A percentile compares a stretch with the other conserved stretches of the same genome.
phyloP scores from a whole-genome alignment of 1,139 yeast genomes.

The Protomyces macrosporus region DNA sequence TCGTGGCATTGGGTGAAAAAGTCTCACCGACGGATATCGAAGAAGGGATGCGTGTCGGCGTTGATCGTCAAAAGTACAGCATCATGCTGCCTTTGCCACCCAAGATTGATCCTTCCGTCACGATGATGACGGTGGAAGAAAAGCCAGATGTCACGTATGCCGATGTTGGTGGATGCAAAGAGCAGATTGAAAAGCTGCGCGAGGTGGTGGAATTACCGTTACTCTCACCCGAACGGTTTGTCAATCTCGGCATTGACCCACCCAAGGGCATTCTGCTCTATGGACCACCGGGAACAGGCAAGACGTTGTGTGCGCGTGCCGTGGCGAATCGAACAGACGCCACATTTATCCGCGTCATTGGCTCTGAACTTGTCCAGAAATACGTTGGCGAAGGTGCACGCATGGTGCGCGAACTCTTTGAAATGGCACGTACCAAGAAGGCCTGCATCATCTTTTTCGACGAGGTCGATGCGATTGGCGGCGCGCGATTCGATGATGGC shows the following conservation, averaged over 20 bases:
- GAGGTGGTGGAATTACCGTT: constrained; percentile 96
- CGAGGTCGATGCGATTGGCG: constrained; percentile 98
- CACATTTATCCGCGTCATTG: constrained; percentile 93
- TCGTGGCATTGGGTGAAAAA: constrained; percentile 91
- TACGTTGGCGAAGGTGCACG: constrained; percentile 99
- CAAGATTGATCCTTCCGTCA: constrained; percentile 91
- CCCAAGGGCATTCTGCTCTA: constrained; percentile 93
- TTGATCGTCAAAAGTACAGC: constrained; percentile 92
- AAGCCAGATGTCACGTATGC: constrained; percentile 81
- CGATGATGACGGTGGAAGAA: constrained; percentile 99
- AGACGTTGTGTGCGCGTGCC: constrained; percentile 95
- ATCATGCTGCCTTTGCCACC: constrained; percentile 97
- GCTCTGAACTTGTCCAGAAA: constrained; percentile 94
- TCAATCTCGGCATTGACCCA: constrained; percentile 93
- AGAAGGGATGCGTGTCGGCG: constrained; percentile 99
- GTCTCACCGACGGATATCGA: constrained; percentile 98
- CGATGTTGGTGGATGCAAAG: constrained; percentile 97
- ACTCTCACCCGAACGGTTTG: constrained; percentile 91
- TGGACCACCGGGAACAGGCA: constrained; percentile 99
- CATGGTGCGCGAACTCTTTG: constrained; percentile 96
- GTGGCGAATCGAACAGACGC: constrained; percentile 99
- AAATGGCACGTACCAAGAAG: constrained; percentile 96
- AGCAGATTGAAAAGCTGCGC: constrained; percentile 91
- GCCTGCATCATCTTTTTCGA: constrained; percentile 96
- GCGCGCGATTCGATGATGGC: constrained; percentile 97